Evolutionary conservation across 1,284 basidiomycete species (phyloP).

Genomic region (Papiliotrema flavescens): DNA sequence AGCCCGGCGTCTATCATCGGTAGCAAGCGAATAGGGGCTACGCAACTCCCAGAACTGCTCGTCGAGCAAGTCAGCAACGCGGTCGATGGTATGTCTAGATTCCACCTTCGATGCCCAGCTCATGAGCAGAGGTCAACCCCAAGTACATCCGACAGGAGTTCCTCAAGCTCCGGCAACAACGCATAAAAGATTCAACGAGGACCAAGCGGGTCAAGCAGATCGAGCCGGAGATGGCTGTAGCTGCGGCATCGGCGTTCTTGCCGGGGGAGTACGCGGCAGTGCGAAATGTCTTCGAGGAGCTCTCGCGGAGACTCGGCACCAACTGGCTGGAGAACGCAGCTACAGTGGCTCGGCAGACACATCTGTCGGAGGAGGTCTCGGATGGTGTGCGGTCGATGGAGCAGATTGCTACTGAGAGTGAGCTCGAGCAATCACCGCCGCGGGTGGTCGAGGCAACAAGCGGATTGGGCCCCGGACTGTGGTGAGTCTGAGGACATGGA

Average conservation of each 20-base stretch:
- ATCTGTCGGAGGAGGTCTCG: not conserved
- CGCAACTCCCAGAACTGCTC: slow-evolving; percentile 67
- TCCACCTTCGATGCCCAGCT: slow-evolving; percentile 2
- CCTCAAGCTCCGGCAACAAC: not conserved
- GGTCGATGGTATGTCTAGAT: slow-evolving; percentile 36
- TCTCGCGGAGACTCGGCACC: slow-evolving; percentile 39
- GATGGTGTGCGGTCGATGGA: slow-evolving; percentile 6
- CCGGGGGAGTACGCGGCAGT: slow-evolving; percentile 51
- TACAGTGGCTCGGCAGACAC: not conserved
- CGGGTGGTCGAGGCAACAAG: slow-evolving; percentile 48
- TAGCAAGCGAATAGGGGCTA: slow-evolving; percentile 63
- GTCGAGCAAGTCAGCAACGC: slow-evolving; percentile 35
- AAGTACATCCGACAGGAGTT: not conserved
- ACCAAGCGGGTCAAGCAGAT: not conserved
- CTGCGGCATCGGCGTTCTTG: slow-evolving; percentile 50
- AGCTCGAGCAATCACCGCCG: not conserved
- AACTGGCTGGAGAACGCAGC: slow-evolving; percentile 24
- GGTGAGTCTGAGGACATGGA: slow-evolving; percentile 39
- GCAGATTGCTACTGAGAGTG: not conserved
- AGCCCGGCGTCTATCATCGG: slow-evolving; percentile 78
- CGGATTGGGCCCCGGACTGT: slow-evolving; percentile 49
- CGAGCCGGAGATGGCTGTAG: slow-evolving; percentile 32
- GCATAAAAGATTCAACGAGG: slow-evolving; percentile 6
- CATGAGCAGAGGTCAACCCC: slow-evolving; percentile 5
- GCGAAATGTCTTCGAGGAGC: slow-evolving; percentile 47